These are phyloP conservation scores for Malassezia yamatoensis DNA, from an alignment of 1,284 basidiomycete genomes.

Conservation along the genomic window DNA sequence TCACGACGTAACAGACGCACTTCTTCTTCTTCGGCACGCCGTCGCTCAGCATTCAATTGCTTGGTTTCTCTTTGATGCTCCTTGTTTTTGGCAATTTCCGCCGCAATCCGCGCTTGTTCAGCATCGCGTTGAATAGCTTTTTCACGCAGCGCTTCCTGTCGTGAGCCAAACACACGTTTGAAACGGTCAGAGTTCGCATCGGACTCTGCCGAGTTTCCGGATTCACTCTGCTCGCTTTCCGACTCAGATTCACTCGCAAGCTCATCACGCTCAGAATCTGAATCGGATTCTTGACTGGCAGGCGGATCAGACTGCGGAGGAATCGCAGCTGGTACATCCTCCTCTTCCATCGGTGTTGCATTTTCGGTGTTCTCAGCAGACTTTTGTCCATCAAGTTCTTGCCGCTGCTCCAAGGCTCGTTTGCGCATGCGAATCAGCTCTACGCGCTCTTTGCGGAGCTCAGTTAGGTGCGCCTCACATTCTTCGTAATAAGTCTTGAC, in stretches of 20 bases:
- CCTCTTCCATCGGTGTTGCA: not conserved
- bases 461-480: constrained; percentile 77
- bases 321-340: not conserved
- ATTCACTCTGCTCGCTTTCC: constrained; percentile 45
- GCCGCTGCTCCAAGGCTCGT: constrained; percentile 47
- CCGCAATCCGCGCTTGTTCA: constrained; percentile 21
- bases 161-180: constrained; percentile 23
- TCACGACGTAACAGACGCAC: constrained; percentile 66
- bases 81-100: constrained; percentile 21
- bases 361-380: not conserved
- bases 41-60: constrained; percentile 27
- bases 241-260: constrained; percentile 51
- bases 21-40: constrained; percentile 60
- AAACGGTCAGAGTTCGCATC: constrained; percentile 22
- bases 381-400: constrained; percentile 10
- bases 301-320: not conserved
- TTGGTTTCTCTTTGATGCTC: constrained; percentile 35
- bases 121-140: constrained; percentile 37
- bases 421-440: constrained; percentile 82
- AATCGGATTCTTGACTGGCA: not conserved
- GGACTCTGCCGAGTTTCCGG: not conserved
- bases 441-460: constrained; percentile 85
- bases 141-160: constrained; percentile 40
- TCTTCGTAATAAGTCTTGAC: constrained; percentile 80
- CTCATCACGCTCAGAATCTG: constrained; percentile 28